These are phyloP conservation scores for Corinectria fuckeliana DNA, from an alignment of 2,329 filamentous ascomycete genomes.

Conservation along the genomic window DNA sequence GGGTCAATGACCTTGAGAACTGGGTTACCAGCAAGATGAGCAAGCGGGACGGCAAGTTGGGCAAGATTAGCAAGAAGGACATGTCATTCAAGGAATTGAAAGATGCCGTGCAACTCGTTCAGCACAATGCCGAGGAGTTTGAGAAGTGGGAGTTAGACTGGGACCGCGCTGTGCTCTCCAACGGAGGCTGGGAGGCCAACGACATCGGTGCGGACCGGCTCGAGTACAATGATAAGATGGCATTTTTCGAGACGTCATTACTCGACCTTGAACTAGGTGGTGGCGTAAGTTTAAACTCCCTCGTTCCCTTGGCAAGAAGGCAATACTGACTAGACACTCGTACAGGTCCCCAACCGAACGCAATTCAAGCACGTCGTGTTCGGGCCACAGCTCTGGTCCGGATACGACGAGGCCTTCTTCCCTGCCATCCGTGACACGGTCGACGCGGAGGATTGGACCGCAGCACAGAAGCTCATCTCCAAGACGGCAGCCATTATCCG, in stretches of 20 bases:
- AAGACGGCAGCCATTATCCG: slow-evolving; percentile 74
- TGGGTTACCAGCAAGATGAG: slow-evolving; percentile 64
- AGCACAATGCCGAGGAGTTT: slow-evolving; percentile 61
- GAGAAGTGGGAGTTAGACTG: slow-evolving; percentile 79
- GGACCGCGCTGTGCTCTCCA: slow-evolving; percentile 73
- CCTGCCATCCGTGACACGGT: slow-evolving; percentile 86
- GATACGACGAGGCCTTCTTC: slow-evolving; percentile 46
- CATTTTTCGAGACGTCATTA: slow-evolving; percentile 80
- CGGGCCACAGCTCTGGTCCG: slow-evolving; percentile 79
- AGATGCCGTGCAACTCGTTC: slow-evolving; percentile 68
- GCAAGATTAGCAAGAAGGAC: slow-evolving; percentile 16
- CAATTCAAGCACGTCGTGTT: slow-evolving; percentile 96
- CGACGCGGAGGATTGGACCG: slow-evolving; percentile 71
- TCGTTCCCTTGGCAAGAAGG: neutral
- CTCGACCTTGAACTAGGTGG: slow-evolving; percentile 75
- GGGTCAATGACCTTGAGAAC: slow-evolving; percentile 69
- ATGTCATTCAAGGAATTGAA: slow-evolving; percentile 44
- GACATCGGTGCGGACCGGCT: slow-evolving; percentile 71
- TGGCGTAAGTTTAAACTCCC: slow-evolving; percentile 70
- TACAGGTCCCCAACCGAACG: slow-evolving; percentile 79
- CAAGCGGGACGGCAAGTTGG: slow-evolving; percentile 35
- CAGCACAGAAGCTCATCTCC: slow-evolving; percentile 71
- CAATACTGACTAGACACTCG: slow-evolving; percentile 18
- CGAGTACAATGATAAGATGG: slow-evolving; percentile 80
- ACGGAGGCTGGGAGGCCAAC: slow-evolving; percentile 78